phyloP scores from a whole-genome alignment of 2,329 filamentous ascomycete genomes.

The Cyclaneusma minus region DNA sequence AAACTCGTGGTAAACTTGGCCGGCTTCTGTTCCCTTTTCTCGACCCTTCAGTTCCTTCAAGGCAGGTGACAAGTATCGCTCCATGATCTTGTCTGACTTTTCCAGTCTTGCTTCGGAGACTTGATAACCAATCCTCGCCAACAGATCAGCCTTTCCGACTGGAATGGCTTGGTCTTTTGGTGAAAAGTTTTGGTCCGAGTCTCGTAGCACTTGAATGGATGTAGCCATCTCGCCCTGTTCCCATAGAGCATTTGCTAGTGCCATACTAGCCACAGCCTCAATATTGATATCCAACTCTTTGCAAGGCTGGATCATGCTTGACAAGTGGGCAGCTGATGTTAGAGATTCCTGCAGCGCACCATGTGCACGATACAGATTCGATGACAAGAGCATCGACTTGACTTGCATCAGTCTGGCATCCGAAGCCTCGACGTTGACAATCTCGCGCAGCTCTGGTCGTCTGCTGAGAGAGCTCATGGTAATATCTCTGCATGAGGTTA shows the following conservation, averaged over 20 bases:
- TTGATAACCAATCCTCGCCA: constrained; percentile 78
- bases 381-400: constrained; percentile 59
- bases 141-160: constrained; percentile 60
- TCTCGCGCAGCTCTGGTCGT: constrained; percentile 44
- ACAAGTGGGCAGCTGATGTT: constrained; percentile 71
- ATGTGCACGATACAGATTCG: constrained; percentile 63
- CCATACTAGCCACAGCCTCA: constrained; percentile 61
- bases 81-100: constrained; percentile 80
- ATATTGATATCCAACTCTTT: constrained; percentile 57
- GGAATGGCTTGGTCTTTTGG: constrained; percentile 54
- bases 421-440: constrained; percentile 42
- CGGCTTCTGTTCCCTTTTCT: constrained; percentile 55
- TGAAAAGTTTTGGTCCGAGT: constrained; percentile 45
- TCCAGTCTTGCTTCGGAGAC: constrained; percentile 81
- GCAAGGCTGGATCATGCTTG: constrained; percentile 57
- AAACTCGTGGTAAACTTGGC: constrained; percentile 86
- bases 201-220: constrained; percentile 78
- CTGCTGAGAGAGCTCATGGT: constrained; percentile 66
- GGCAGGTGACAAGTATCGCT: constrained; percentile 71
- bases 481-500: constrained; percentile 72
- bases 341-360: constrained; percentile 74
- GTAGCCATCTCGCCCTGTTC: constrained; percentile 80
- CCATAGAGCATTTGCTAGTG: constrained; percentile 84
- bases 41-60: constrained; percentile 64
- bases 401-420: constrained; percentile 60